These are phyloP conservation scores for Apostasia shenzhenica DNA, from an alignment of 106 monocot genomes.

Conservation along the genomic window DNA sequence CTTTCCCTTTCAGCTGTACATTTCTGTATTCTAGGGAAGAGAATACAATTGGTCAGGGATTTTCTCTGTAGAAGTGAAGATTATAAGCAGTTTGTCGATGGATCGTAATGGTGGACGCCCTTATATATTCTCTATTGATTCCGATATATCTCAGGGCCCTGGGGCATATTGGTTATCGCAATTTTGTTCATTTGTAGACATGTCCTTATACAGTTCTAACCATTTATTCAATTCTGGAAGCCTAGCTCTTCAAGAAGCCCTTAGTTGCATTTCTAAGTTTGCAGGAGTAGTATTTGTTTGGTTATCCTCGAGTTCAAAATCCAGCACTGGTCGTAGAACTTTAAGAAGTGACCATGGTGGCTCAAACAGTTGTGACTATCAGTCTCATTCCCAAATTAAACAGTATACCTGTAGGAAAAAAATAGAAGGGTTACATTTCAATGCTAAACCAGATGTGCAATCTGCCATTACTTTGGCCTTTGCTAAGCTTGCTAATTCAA, in stretches of 20 bases:
- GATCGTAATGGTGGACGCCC: background rate
- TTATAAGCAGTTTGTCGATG: no score
- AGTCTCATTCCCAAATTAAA: slow-evolving; percentile 25
- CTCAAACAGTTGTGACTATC: slow-evolving; percentile 15
- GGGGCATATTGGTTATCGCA: slow-evolving; percentile 42
- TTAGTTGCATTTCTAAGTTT: slow-evolving; percentile 54
- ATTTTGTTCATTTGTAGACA: slow-evolving; percentile 45
- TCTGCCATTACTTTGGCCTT: slow-evolving; percentile 26
- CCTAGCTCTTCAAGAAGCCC: slow-evolving; percentile 51
- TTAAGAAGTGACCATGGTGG: slow-evolving; percentile 6
- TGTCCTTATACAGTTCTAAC: slow-evolving; percentile 37
- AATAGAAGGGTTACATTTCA: slow-evolving; percentile 31
- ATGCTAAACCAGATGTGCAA: slow-evolving; percentile 23
- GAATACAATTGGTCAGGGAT: no score
- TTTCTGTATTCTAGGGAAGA: no score
- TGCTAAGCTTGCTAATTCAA: slow-evolving; percentile 39
- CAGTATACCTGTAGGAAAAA: slow-evolving; percentile 19
- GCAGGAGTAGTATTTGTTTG: slow-evolving; percentile 60
- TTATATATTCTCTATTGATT: slow-evolving; percentile 31
- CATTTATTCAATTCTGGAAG: slow-evolving; percentile 46
- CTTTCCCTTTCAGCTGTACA: no score
- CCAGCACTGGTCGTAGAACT: slow-evolving; percentile 23
- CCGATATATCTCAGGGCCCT: slow-evolving; percentile 44
- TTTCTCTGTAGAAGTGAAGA: no score
- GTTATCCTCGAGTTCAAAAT: slow-evolving; percentile 49